A percentile compares a stretch with the other conserved stretches of the same genome.
phyloP scores from a whole-genome alignment of 108 stramenopile genomes.

The Skeletonema grethae region DNA sequence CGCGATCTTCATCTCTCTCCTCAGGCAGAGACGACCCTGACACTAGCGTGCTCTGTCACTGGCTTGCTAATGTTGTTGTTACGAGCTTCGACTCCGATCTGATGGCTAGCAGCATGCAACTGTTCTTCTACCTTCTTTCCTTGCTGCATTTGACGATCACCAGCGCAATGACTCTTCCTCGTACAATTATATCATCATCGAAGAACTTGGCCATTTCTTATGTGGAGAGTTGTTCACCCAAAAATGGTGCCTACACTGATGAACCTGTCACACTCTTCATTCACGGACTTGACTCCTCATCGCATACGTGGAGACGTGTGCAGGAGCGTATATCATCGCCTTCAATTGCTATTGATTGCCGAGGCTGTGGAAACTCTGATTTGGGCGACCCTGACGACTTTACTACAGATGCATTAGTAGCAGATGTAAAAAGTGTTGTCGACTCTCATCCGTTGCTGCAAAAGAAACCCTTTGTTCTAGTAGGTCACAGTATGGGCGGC shows the following conservation, averaged over 20 bases:
- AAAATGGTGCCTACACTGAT: neutral
- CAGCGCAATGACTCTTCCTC: no score
- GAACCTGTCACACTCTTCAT: conserved; percentile 17
- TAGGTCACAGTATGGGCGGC: conserved; percentile 61
- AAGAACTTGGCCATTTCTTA: neutral
- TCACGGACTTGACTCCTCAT: conserved; percentile 52
- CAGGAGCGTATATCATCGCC: conserved; percentile 12
- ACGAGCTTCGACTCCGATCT: no score
- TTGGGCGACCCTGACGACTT: conserved; percentile 12
- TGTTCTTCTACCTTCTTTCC: no score
- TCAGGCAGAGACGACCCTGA: no score
- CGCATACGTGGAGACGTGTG: conserved; percentile 35
- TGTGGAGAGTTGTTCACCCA: neutral
- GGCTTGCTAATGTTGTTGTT: no score
- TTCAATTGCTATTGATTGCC: conserved; percentile 45
- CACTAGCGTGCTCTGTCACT: no score
- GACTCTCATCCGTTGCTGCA: conserved; percentile 10
- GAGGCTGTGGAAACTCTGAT: conserved; percentile 42
- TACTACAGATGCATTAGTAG: conserved; percentile 21
- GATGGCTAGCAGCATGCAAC: neutral
- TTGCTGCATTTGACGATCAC: no score
- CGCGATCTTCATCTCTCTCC: no score
- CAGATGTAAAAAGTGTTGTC: no score
- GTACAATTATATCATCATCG: neutral
- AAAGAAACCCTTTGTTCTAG: conserved; percentile 32